A percentile compares a stretch with the other conserved stretches of the same genome.
Evolutionary conservation across 768 basidiomycete species (phyloP).

Genomic region (Pisolithus tinctorius): DNA sequence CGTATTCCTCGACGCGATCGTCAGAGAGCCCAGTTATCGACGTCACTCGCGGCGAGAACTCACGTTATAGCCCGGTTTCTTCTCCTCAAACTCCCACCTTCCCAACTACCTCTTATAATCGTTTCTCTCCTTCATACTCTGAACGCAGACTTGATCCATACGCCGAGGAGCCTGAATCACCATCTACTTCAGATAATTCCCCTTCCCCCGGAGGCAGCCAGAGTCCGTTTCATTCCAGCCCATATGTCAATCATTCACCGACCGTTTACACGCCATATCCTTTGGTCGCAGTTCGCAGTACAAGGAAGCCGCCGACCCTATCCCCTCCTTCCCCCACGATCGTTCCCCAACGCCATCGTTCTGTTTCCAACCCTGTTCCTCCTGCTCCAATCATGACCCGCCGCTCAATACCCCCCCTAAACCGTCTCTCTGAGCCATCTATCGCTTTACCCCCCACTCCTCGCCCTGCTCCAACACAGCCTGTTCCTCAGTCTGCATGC

Average conservation of each 20-base stretch:
- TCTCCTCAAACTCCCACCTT: neutral
- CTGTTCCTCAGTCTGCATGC: neutral
- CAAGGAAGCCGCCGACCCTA: neutral
- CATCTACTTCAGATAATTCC: neutral
- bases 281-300: neutral
- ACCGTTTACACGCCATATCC: neutral
- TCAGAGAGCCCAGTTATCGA: neutral
- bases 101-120: neutral
- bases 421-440: neutral
- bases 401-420: neutral
- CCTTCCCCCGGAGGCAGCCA: neutral
- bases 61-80: neutral
- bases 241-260: neutral
- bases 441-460: neutral
- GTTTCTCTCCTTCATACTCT: slow-evolving; percentile 1
- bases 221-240: neutral
- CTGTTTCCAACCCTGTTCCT: neutral
- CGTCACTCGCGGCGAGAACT: neutral
- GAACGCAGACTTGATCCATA: slow-evolving; percentile 1
- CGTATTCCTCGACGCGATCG: neutral
- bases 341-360: neutral
- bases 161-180: neutral
- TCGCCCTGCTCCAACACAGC: neutral
- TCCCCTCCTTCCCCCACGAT: neutral
- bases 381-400: neutral